Evolutionary conservation across 2,329 filamentous ascomycete species (phyloP).

Genomic region (Lasiodiplodia hormozganensis): DNA sequence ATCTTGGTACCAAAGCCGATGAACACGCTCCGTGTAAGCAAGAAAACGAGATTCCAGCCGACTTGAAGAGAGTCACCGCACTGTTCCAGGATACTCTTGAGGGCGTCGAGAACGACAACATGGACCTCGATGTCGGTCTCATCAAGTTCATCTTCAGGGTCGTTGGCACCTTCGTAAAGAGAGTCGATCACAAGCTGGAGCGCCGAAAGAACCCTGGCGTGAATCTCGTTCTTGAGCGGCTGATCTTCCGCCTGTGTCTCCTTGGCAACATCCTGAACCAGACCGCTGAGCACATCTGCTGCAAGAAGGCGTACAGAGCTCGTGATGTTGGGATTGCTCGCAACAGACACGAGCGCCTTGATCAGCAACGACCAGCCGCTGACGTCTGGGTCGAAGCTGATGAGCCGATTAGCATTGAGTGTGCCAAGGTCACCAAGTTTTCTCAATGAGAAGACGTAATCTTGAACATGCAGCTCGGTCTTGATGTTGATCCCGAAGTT

Average conservation of each 20-base stretch:
- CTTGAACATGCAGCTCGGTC: slow-evolving; percentile 50
- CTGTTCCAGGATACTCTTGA: slow-evolving; percentile 84
- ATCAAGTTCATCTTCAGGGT: slow-evolving; percentile 64
- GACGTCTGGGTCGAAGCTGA: slow-evolving; percentile 68
- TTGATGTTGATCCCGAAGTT: slow-evolving; percentile 38
- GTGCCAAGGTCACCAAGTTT: slow-evolving; percentile 56
- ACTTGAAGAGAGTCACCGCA: slow-evolving; percentile 82
- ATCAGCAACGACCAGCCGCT: slow-evolving; percentile 80
- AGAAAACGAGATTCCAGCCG: slow-evolving; percentile 87
- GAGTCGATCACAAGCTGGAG: slow-evolving; percentile 67
- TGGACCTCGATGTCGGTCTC: slow-evolving; percentile 80
- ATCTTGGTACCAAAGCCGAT: slow-evolving; percentile 23
- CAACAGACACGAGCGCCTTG: slow-evolving; percentile 59
- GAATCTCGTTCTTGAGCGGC: slow-evolving; percentile 59
- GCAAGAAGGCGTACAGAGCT: slow-evolving; percentile 56
- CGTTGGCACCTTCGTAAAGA: slow-evolving; percentile 62
- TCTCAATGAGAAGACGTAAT: slow-evolving; percentile 56
- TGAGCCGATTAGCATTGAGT: slow-evolving; percentile 64
- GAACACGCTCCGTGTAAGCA: slow-evolving; percentile 85
- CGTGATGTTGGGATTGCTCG: slow-evolving; percentile 47
- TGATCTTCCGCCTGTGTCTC: slow-evolving; percentile 59
- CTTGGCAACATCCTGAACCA: slow-evolving; percentile 55
- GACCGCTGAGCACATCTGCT: slow-evolving; percentile 57
- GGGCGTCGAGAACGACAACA: slow-evolving; percentile 76
- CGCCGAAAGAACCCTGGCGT: slow-evolving; percentile 73